Base-by-base conservation (phyloP, 1,139 yeast species). In the Citeromyces hawaiiensis region DNA sequence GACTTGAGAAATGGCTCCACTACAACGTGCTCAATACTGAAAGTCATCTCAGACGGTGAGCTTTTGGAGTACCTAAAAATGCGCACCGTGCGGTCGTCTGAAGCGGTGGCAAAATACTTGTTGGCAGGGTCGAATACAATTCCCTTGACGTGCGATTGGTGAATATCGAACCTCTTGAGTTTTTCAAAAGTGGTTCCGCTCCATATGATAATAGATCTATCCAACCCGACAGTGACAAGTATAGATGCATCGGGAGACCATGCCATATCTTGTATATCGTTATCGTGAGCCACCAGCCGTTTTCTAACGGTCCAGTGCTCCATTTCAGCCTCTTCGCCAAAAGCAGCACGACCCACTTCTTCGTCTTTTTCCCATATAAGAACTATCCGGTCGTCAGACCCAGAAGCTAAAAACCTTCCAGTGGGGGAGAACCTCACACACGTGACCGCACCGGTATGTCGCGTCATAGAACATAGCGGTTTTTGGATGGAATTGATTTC, bases 81-180 rank as follows among this genome's bases (percentile, higher is more conserved):
- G 43, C 94, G 68, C 38, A 91, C 81, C 0, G 96, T 81, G 53
- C 97, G 68, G 58, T 91, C 99, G 58, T 91, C 98, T 1, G 96
- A 83, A 15, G 94, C 91, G 0, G 98, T 91, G 8, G 96, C 96
- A 63, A 91, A 93, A 57, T 86, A 91, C 59, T 91, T 91, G 55
- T 87, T 88, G 2, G 98, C 98, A 0, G 97, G 99, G 55, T 91
- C 99, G 57, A 91, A 91, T 1, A 91, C 91, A 10, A 91, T 83
- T 39, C 98, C 98, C 58, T 91, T 91, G 30, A 93, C 97, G 65
- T 86, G 91, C 4, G 94, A 82, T 54, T 86, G 94, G 57, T 93
- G 98, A 21, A 87, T 81, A 53, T 91, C 96, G 48, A 88, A 81
- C 36, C 94, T 64, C 54, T 87, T 86, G 41, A 91, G 73, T 48